Base-by-base conservation (phyloP, 2,329 filamentous ascomycete species). In the Epichloe coenophiala region DNA sequence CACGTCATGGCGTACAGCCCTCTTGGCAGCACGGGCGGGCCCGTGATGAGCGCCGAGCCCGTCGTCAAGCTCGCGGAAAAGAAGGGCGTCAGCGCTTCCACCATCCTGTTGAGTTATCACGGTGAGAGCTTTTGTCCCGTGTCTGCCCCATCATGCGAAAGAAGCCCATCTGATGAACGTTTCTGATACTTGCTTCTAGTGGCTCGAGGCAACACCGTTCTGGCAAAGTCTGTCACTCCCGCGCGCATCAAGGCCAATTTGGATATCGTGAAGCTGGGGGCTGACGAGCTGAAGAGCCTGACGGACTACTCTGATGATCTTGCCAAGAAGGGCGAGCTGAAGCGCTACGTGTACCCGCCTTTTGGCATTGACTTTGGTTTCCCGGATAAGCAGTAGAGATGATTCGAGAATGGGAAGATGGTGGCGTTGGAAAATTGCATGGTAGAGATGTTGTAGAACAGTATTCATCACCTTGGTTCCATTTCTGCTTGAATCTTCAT, bases 1-100 rank as follows among this genome's bases (percentile, higher is more conserved):
- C 76, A 85, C 60, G 69, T 88, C 61, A 82, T 86, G 56, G 84
- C 84, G 15, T 89, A 88, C 71, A 79, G 75, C 58, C 80, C 79
- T n/a, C 69, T 83, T 0, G 80, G 80, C 38, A 78, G 75, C 68
- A 79, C 81, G 4, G 78, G 80, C 44, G 76, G 80, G 12, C 82
- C 83, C 49, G 70, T 86, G 53, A 70, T 86, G 59, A 75, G 76
- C 54, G 78, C 80, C 51, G 81, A 78, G 62, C 75, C 78, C 1
- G 74, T 83, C 37, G 68, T 83, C 47, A 74, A 80, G 65, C 70
- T 85, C 48, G 79, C 85, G 19, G 75, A 82, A 64, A 80, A 81
- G 68, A 77, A 80, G 59, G 71, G 77, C 37, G 74, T 77, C 35
- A 75, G 73, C 59, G 72, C 82, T n/a, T 75, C 76, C 0, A 76